These are phyloP conservation scores for Glycine latifolia DNA, from an alignment of 306 rosid species.

Conservation along the genomic window DNA sequence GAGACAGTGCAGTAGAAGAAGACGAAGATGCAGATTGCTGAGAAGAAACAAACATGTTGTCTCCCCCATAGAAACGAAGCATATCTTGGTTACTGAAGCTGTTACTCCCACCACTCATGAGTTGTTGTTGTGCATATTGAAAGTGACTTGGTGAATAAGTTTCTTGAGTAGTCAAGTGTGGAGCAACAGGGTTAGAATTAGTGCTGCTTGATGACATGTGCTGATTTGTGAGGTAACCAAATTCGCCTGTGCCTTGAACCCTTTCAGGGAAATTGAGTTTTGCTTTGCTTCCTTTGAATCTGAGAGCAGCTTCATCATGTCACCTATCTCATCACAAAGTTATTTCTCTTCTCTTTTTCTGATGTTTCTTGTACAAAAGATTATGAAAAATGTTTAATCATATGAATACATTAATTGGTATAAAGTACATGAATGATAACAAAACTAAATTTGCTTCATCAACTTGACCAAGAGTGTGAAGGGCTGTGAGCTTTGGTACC, in stretches of 20 bases:
- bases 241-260: conserved; percentile 55
- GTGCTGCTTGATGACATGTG: background rate
- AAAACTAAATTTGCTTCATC: background rate
- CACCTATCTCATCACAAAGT: no score
- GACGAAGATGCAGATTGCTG: conserved; percentile 36
- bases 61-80: conserved; percentile 40
- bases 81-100: conserved; percentile 27
- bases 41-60: conserved; percentile 29
- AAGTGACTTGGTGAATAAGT: conserved; percentile 21
- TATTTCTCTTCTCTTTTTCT: background rate
- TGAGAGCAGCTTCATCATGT: conserved; percentile 72
- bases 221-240: conserved; percentile 50
- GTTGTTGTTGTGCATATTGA: conserved; percentile 43
- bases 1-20: conserved; percentile 44
- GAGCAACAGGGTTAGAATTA: conserved; percentile 29
- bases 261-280: conserved; percentile 91
- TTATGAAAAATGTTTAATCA: background rate
- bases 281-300: conserved; percentile 94
- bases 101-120: background rate
- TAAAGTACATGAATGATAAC: background rate
- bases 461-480: background rate
- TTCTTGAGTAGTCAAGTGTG: conserved; percentile 46
- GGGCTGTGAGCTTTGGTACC: background rate
- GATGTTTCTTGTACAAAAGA: background rate
- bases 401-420: background rate